Evolutionary conservation across 176 grass and related monocot species (phyloP).

Genomic region (Carex kokanica): DNA sequence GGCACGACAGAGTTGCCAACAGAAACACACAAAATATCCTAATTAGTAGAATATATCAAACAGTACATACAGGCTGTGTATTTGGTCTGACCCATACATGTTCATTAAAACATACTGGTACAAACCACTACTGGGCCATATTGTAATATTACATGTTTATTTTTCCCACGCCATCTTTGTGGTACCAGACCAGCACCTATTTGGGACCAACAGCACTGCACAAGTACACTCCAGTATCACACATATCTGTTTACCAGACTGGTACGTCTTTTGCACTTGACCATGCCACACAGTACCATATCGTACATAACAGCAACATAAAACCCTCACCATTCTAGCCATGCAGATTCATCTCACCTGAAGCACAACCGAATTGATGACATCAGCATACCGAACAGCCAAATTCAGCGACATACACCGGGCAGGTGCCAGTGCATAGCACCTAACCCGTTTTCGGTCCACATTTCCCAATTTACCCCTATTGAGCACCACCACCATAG

Average conservation of each 20-base stretch:
- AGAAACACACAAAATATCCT: background rate
- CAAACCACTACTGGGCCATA: background rate
- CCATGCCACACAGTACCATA: background rate
- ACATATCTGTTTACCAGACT: background rate
- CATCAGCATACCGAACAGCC: slow-evolving; percentile 78
- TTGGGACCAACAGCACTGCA: background rate
- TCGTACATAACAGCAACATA: background rate
- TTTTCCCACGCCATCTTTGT: background rate
- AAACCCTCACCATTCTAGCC: background rate
- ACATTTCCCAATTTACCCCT: slow-evolving; percentile 64
- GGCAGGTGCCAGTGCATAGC: slow-evolving; percentile 72
- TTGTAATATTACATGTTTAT: background rate
- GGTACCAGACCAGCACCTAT: background rate
- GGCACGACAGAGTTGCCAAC: background rate
- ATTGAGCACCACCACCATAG: slow-evolving; percentile 69
- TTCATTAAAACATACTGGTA: background rate
- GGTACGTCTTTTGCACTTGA: background rate
- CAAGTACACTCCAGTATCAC: background rate
- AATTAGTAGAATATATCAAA: background rate
- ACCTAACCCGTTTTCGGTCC: slow-evolving; percentile 48
- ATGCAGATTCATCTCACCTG: slow-evolving; percentile 33
- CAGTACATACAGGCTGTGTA: background rate
- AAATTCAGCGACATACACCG: slow-evolving; percentile 91
- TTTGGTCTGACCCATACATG: background rate
- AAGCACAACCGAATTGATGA: slow-evolving; percentile 88